Conservation (phyloP, 805 yeast species). For the Blastobotrys robertii region DNA sequence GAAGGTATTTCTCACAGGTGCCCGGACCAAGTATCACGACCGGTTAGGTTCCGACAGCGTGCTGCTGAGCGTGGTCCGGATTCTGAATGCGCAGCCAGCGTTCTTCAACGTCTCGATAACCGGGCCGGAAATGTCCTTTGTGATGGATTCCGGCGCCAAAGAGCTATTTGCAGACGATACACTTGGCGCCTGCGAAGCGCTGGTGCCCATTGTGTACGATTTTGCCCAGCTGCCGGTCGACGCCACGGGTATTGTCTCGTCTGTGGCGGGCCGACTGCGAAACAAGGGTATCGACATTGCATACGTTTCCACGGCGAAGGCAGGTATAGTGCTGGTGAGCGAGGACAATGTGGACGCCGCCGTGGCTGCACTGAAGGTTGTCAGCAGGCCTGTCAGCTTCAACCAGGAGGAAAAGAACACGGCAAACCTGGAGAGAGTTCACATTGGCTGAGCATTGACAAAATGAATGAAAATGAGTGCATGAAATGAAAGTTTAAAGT, state of each 20-base stretch:
- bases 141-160: constrained; percentile 18
- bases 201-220: constrained; percentile 49
- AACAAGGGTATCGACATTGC: constrained; percentile 24
- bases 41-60: constrained; percentile 20
- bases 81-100: constrained; percentile 24
- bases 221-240: constrained; percentile 45
- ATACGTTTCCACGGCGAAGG: constrained; percentile 50
- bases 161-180: constrained; percentile 37
- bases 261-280: constrained; percentile 44
- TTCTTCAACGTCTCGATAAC: constrained; percentile 23
- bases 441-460: neutral
- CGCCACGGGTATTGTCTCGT: constrained; percentile 58
- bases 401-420: constrained; percentile 2
- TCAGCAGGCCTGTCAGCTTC: neutral
- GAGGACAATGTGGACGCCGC: constrained; percentile 36
- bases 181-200: constrained; percentile 48
- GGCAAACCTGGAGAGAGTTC: neutral
- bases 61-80: constrained; percentile 27
- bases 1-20: constrained; percentile 46
- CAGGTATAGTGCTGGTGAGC: constrained; percentile 52
- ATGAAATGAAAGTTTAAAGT: no score
- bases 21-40: constrained; percentile 36
- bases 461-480: no score
- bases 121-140: constrained; percentile 22
- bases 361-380: constrained; percentile 7